Base-by-base conservation (phyloP, 2,329 filamentous ascomycete genomes). In the Colletotrichum noveboracense region DNA sequence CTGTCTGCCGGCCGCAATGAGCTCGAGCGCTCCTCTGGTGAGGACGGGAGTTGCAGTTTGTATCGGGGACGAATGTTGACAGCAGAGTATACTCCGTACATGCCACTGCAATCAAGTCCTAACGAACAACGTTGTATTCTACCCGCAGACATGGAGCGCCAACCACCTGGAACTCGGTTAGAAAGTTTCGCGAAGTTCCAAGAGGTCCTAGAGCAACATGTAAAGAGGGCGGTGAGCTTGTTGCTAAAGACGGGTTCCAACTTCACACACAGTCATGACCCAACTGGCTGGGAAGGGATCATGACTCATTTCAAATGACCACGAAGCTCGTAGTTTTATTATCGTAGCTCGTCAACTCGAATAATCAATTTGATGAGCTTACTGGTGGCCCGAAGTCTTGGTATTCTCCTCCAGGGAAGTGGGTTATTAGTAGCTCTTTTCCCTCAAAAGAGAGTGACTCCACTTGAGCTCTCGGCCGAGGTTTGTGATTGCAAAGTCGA, bases 381-480 rank as follows among this genome's bases (percentile, higher is more conserved):
- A 67, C 55, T 67, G 55, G 65, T 56, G 62, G 62, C 69, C 73
- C 56, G 10, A 55, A 21, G 36, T 36, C 24, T 38, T 38, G 28
- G 62, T 72, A 14, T 32, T 48, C 14, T 24, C 26, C 66, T 14
- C 28, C 26, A n/a, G 62, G 67, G 34, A 61, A 70, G 71, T 56
- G 55, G 55, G 62, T 30, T 52, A 62, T 64, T 67, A 66, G 68
- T 60, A 73, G 62, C 70, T 73, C 52, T 36, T 48, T 73, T 36
- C 32, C 58, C 34, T 30, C 43, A n/a, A 21, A 36, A 58, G 21
- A 55, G 58, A 34, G 24, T 13, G 18, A 36, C 64, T 18, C 74
- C 74, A 75, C 74, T 28, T 16, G 28, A 73, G 70, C 70, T 73
- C 64, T 69, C 48, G 28, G n/a, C 56, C 70, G 68, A 72, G 38